Conservation (phyloP, 2,329 filamentous ascomycete genomes). For the Dactylellina leptospora region DNA sequence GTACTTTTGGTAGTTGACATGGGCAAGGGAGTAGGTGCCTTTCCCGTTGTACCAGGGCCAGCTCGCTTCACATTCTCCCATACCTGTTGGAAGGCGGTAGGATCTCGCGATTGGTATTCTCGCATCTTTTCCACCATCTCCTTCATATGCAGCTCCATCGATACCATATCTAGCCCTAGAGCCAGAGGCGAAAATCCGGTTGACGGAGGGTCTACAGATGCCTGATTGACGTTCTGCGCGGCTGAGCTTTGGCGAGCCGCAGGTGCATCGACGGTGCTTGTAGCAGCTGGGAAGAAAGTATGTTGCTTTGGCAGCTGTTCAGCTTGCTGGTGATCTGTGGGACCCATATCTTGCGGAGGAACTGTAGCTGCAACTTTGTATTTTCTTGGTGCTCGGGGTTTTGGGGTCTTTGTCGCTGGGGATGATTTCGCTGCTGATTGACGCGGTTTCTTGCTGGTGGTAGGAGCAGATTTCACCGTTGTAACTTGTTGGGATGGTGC, state of each 20-base stretch:
- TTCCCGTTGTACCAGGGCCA: slow-evolving; percentile 46
- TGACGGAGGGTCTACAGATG: not conserved
- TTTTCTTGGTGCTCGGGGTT: slow-evolving; percentile 9
- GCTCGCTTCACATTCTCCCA: slow-evolving; percentile 67
- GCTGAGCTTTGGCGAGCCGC: not conserved
- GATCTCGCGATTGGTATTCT: slow-evolving; percentile 67
- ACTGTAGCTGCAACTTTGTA: not conserved
- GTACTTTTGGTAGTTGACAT: slow-evolving; percentile 45
- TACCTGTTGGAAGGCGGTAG: slow-evolving; percentile 66
- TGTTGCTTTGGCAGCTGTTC: slow-evolving; percentile 15
- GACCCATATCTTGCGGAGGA: not conserved
- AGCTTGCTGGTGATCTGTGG: too few species aligned
- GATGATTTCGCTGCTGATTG: slow-evolving; percentile 24
- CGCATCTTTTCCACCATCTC: slow-evolving; percentile 65
- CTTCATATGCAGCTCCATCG: slow-evolving; percentile 58
- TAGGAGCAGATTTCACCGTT: not conserved
- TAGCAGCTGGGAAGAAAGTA: slow-evolving; percentile 22
- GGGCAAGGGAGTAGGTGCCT: slow-evolving; percentile 11
- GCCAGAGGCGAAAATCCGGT: not conserved
- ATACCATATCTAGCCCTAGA: slow-evolving; percentile 27
- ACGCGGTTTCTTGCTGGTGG: slow-evolving; percentile 8
- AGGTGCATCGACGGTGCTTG: not conserved
- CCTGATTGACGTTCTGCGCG: not conserved
- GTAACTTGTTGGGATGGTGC: slow-evolving; percentile 1
- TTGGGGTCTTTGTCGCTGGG: slow-evolving; percentile 23